Conservation (phyloP, 2,329 filamentous ascomycete species). For the Monilinia fructicola region DNA sequence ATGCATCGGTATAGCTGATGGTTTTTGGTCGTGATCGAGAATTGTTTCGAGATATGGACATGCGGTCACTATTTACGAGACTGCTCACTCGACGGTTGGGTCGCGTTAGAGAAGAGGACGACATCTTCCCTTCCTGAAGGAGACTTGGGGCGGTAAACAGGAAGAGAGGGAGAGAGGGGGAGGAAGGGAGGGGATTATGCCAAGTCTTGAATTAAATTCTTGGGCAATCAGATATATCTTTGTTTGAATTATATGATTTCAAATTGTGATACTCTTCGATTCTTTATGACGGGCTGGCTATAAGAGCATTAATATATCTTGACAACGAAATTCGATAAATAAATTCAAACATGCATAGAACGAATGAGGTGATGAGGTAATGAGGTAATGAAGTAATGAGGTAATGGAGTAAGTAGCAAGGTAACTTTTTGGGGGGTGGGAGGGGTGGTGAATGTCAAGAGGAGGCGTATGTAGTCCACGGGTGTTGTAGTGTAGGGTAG, state of each 20-base stretch:
- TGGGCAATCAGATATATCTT: background rate
- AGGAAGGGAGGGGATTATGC: background rate
- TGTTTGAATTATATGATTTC: constrained; percentile 2
- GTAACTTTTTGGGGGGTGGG: background rate
- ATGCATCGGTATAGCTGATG: constrained; percentile 75
- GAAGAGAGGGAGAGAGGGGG: background rate
- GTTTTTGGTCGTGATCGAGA: constrained; percentile 50
- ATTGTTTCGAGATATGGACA: constrained; percentile 34
- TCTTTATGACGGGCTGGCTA: background rate
- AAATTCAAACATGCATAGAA: constrained; percentile 10
- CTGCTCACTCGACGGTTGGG: constrained; percentile 39
- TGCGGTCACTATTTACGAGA: constrained; percentile 34
- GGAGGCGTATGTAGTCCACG: constrained; percentile 14
- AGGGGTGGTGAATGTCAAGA: background rate
- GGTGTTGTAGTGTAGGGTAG: too few relatives aligned
- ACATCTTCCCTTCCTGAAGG: constrained; percentile 30
- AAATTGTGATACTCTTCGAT: background rate
- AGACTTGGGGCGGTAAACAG: background rate
- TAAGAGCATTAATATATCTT: constrained; percentile 18
- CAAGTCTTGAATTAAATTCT: background rate
- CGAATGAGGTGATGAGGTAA: background rate
- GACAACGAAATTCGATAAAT: constrained; percentile 8
- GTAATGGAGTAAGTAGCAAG: too few relatives aligned
- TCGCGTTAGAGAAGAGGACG: constrained; percentile 36
- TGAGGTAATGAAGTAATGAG: background rate